phyloP scores from a whole-genome alignment of 371 early-diverging fungal species.

The Syncephalastrum monosporum region DNA sequence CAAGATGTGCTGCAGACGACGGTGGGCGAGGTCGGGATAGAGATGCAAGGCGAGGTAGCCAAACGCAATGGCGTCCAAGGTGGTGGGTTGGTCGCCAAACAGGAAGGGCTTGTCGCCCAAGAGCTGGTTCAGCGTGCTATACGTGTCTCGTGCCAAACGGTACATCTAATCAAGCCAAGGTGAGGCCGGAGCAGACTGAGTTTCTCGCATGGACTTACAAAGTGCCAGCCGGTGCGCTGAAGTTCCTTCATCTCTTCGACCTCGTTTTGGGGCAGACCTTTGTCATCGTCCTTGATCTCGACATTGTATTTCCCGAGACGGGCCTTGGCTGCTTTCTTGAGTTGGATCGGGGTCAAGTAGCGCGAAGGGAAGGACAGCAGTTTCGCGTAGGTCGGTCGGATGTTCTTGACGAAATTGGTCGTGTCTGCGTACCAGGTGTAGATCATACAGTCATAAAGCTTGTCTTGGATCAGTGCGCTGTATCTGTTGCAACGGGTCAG shows the following conservation, averaged over 20 bases:
- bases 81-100: slow-evolving; percentile 66
- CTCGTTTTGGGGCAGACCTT: slow-evolving; percentile 40
- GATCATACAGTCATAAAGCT: slow-evolving; percentile 57
- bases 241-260: slow-evolving; percentile 48
- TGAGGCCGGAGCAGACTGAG: neutral
- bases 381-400: slow-evolving; percentile 64
- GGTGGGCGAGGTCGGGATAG: slow-evolving; percentile 64
- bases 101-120: slow-evolving; percentile 64
- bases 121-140: slow-evolving; percentile 52
- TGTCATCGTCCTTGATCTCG: slow-evolving; percentile 39
- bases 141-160: slow-evolving; percentile 53
- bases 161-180: slow-evolving; percentile 43
- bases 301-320: slow-evolving; percentile 52
- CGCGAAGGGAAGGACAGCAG: slow-evolving; percentile 64
- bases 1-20: slow-evolving; percentile 59
- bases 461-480: slow-evolving; percentile 45
- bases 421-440: slow-evolving; percentile 72
- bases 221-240: slow-evolving; percentile 47
- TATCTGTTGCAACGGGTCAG: slow-evolving; percentile 29
- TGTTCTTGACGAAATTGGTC: slow-evolving; percentile 65
- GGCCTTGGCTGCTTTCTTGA: slow-evolving; percentile 54
- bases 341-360: slow-evolving; percentile 60
- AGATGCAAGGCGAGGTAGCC: slow-evolving; percentile 67
- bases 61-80: slow-evolving; percentile 68
- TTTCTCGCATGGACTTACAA: slow-evolving; percentile 21